Percentiles rank a stretch among this genome's conserved stretches.
These are phyloP conservation scores for Fusarium odoratissimum DNA, from an alignment of 2,329 filamentous ascomycete genomes.

Conservation along the genomic window DNA sequence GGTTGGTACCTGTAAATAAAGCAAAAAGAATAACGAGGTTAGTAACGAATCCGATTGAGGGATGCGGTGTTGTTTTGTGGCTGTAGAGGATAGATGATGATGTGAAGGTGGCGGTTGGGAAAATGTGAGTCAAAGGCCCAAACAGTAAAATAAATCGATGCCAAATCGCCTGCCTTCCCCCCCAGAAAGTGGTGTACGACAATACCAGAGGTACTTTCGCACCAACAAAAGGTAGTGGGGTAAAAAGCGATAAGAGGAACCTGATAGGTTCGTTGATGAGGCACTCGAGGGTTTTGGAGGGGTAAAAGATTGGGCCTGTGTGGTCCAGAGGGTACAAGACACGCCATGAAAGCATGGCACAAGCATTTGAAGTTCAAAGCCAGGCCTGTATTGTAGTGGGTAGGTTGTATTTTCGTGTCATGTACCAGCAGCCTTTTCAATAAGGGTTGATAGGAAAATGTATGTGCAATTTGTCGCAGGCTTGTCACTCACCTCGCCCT, in stretches of 20 bases:
- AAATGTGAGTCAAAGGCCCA: slow-evolving; percentile 46
- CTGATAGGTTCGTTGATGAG: slow-evolving; percentile 34
- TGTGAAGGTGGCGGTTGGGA: slow-evolving; percentile 42
- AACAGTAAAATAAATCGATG: slow-evolving; percentile 33
- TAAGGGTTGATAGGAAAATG: not conserved
- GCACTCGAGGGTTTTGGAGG: slow-evolving; percentile 40
- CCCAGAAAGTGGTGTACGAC: slow-evolving; percentile 37
- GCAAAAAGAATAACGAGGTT: slow-evolving; percentile 29
- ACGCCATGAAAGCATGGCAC: slow-evolving; percentile 18
- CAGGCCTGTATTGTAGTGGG: not conserved
- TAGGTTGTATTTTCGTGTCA: not conserved
- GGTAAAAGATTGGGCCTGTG: slow-evolving; percentile 37
- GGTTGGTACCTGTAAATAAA: slow-evolving; percentile 43
- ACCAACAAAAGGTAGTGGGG: slow-evolving; percentile 26
- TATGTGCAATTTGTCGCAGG: not conserved
- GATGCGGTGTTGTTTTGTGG: slow-evolving; percentile 12
- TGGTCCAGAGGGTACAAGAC: slow-evolving; percentile 20
- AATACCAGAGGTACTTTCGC: slow-evolving; percentile 40
- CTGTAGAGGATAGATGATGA: slow-evolving; percentile 12
- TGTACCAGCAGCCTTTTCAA: not conserved
- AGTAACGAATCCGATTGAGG: slow-evolving; percentile 22
- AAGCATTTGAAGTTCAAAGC: slow-evolving; percentile 22
- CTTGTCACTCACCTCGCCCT: slow-evolving; percentile 42
- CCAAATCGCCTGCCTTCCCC: slow-evolving; percentile 32
- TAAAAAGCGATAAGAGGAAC: slow-evolving; percentile 12